These are phyloP conservation scores for Mucor racemosus DNA, from an alignment of 371 early-diverging fungal species.

Conservation along the genomic window DNA sequence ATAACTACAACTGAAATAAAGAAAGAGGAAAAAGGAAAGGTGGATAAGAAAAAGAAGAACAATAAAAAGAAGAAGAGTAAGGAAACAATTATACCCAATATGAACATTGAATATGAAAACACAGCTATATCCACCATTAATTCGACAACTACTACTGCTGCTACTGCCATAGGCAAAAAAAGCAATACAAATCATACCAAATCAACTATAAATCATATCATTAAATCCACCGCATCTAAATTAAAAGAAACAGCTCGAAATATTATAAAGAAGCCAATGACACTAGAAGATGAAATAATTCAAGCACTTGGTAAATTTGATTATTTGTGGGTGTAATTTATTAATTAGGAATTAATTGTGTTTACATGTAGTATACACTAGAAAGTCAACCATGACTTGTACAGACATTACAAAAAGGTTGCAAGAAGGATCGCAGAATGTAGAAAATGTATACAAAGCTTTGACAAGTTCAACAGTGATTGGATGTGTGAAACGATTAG, in stretches of 20 bases:
- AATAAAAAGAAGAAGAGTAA: not conserved
- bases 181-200: not conserved
- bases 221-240: not conserved
- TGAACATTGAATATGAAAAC: not conserved
- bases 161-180: not conserved
- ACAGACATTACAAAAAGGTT: constrained; percentile 14
- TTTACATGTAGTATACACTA: constrained; percentile 18
- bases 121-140: not conserved
- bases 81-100: not conserved
- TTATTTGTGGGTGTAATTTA: not conserved
- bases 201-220: not conserved
- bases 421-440: not conserved
- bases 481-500: constrained; percentile 53
- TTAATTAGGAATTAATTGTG: not conserved
- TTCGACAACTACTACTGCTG: not conserved
- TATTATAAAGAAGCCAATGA: constrained; percentile 9
- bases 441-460: not conserved
- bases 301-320: constrained; percentile 24
- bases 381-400: constrained; percentile 37
- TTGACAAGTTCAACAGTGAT: constrained; percentile 16
- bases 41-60: not conserved
- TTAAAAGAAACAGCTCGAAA: not conserved
- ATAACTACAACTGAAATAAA: too few species aligned
- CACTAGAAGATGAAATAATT: constrained; percentile 25
- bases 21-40: too few species aligned